Evolutionary conservation across 2,329 filamentous ascomycete genomes (phyloP), one percentile per base, ranked within the genome.

Genomic region (Thelonectria discophora): DNA sequence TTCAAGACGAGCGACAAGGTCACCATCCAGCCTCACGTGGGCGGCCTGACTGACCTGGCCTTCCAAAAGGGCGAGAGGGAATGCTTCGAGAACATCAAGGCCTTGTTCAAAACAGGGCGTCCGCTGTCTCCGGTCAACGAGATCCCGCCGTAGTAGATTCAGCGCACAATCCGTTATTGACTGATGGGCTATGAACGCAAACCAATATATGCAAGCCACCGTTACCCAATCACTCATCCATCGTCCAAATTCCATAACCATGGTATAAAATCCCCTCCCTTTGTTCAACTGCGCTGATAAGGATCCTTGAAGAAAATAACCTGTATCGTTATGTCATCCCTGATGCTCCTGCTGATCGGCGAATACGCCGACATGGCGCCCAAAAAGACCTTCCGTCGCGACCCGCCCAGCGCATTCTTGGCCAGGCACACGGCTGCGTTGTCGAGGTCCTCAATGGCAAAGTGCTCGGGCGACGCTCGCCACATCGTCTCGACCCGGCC

Each of bases 301-400:
- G 69, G 69, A 18, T 72, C 69, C 42, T 65, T 72, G 52, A 78
- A 78, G 63, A 95, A 94, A 62, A 94, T 90, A 32, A 96, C 91
- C 77, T 95, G 90, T 15, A 95, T 90, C 0, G 92, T 95, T 56
- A 94, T 82, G 73, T 95, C 92, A 70, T 95, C 92, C 66, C 90
- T 86, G 47, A 77, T 73, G 49, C 74, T 72, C 64, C 92, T 82
- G 40, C 89, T 90, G 67, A 89, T 87, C 0, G 92, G 92, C 64
- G 87, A 87, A 9, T 87, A 86, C 27, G 92, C 82, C 1, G 90
- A 92, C 71, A 94, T 78, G 50, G 92, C 78, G 5, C 90, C 91
- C 66, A 88, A 88, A 21, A 95, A 81, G 82, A 93, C 86, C 69
- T 92, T 89, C 66, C 85, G 82, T 67, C 94, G 86, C 60, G 86